These are phyloP conservation scores for Davidsoniella eucalypti DNA, from an alignment of 2,329 filamentous ascomycete genomes.

Conservation along the genomic window DNA sequence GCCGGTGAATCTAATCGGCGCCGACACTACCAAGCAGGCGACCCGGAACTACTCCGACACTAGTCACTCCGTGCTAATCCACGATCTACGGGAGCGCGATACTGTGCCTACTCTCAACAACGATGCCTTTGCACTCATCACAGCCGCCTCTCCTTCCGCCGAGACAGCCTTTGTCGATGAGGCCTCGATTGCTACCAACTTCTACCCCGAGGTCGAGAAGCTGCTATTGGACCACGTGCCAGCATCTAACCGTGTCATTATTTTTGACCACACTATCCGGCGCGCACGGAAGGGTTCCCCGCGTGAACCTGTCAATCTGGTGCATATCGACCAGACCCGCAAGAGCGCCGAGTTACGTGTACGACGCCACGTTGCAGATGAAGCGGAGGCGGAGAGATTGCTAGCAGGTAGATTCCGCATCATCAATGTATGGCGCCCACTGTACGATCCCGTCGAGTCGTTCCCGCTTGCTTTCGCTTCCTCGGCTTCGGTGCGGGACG, in stretches of 20 bases:
- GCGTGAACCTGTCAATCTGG: slow-evolving; percentile 53
- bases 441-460: slow-evolving; percentile 45
- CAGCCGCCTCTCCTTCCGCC: slow-evolving; percentile 39
- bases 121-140: slow-evolving; percentile 52
- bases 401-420: slow-evolving; percentile 59
- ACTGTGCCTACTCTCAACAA: slow-evolving; percentile 48
- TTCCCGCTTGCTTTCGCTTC: slow-evolving; percentile 55
- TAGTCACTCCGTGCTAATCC: slow-evolving; percentile 38
- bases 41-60: slow-evolving; percentile 46
- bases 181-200: slow-evolving; percentile 48
- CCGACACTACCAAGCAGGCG: slow-evolving; percentile 39
- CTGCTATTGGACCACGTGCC: slow-evolving; percentile 52
- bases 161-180: slow-evolving; percentile 50
- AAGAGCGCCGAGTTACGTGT: slow-evolving; percentile 51
- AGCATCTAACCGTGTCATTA: slow-evolving; percentile 46
- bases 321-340: slow-evolving; percentile 73
- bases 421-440: slow-evolving; percentile 71
- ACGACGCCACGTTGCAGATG: slow-evolving; percentile 41
- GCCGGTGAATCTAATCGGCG: slow-evolving; percentile 51
- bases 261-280: slow-evolving; percentile 87
- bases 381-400: slow-evolving; percentile 45
- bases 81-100: slow-evolving; percentile 60
- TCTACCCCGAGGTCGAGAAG: slow-evolving; percentile 72
- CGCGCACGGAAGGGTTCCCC: slow-evolving; percentile 38
- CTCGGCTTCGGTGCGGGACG: slow-evolving; percentile 40